Evolutionary conservation across 106 monocot genomes (phyloP).

Genomic region (Ottelia alismoides): DNA sequence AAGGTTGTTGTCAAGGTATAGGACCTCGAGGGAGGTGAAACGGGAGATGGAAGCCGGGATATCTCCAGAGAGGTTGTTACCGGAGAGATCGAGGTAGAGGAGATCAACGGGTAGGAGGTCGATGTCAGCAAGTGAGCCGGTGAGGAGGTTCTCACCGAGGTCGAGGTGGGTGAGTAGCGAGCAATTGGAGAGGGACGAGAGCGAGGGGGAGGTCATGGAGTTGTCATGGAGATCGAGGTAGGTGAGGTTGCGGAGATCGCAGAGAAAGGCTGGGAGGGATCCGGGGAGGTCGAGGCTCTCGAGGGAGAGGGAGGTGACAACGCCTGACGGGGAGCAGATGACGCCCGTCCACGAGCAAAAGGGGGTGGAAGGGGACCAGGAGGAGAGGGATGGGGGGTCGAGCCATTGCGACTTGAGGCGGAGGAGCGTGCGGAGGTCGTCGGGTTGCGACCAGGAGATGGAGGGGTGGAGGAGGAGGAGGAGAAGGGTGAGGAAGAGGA

Average conservation of each 20-base stretch:
- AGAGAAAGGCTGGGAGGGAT: too few species aligned
- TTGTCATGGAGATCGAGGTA: too few species aligned
- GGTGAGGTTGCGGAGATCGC: too few species aligned
- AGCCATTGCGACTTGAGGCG: constrained; percentile 2
- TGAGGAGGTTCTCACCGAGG: too few species aligned
- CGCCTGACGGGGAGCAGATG: background rate
- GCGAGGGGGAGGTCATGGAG: background rate
- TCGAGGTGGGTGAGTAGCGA: background rate
- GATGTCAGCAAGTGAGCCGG: too few species aligned
- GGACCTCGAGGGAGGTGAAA: too few species aligned
- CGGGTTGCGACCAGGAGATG: too few species aligned
- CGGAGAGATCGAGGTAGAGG: constrained; percentile 6
- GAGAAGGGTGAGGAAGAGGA: background rate
- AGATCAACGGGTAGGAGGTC: too few species aligned
- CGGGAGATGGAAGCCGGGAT: too few species aligned
- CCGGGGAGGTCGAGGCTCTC: background rate
- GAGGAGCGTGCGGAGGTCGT: background rate
- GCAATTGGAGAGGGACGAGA: background rate
- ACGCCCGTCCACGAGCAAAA: constrained; percentile 2
- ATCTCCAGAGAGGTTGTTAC: constrained; percentile 7
- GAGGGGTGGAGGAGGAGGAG: too few species aligned
- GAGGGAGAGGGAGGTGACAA: background rate
- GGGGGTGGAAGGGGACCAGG: constrained; percentile 2
- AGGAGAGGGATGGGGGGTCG: background rate
- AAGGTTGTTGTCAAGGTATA: too few species aligned